Evolutionary conservation across 2,329 filamentous ascomycete genomes (phyloP), one percentile per base, ranked within the genome.

Genomic region (Coniochaeta prunicola): DNA sequence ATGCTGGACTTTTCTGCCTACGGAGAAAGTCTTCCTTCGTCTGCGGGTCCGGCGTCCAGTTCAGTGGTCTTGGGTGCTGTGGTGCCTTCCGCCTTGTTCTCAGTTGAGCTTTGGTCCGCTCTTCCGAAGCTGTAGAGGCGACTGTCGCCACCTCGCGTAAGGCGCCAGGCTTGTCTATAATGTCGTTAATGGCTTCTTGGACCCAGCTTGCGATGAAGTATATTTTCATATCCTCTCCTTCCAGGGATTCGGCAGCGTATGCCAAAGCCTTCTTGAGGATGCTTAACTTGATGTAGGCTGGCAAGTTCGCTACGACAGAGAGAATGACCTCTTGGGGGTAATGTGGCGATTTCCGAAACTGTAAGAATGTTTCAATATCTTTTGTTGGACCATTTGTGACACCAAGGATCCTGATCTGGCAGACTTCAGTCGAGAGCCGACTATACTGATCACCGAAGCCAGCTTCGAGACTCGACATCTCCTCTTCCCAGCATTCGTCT

Each of bases 121-220:
- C 76, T 63, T 88, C 84, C 4, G 83, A 83, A 0, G 82, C 81
- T 2, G 87, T 85, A 2, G 87, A 87, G 2, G 88, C 84, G 4
- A 90, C 91, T 13, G 90, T 85, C 0, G 92, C 90, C 40, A 97
- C 91, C 58, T 96, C 92, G 40, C 89, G 83, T 40, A 99, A 79
- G 62, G 84, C 88, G 1, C 93, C 94, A 0, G 94, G 94, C 59
- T 88, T 84, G 61, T 92, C 87, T 58, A 97, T 87, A 59, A 97
- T 90, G n/a, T 75, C 75, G 59, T 91, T 88, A 62, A 96, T 85
- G 64, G 92, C 87, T 63, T 89, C 85, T 70, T 97, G 92, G 4
- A 97, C 76, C 92, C 93, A 97, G 73, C 96, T 92, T 57, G 93
- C 82, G 13, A 96, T 80, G 64, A 90, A 90, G 73, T 92, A 97